Percentiles rank a stretch among this genome's conserved stretches.
Conservation (phyloP, 805 yeast species). For the Starmera dryadoides region DNA sequence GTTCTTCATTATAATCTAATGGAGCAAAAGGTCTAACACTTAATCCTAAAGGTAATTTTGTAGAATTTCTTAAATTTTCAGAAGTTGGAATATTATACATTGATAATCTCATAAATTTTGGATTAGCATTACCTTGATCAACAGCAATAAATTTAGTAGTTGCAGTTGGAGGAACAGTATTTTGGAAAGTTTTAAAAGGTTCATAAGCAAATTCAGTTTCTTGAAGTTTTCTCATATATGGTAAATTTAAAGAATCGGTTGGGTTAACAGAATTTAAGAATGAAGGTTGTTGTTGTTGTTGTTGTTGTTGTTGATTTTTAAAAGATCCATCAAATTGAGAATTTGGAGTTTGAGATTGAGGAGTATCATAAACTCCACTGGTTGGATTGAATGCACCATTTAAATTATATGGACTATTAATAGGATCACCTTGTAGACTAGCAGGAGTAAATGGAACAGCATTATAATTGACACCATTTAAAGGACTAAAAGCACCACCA, state of each 20-base stretch:
- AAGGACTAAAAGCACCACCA: neutral
- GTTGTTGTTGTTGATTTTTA: neutral
- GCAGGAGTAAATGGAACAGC: neutral
- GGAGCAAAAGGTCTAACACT: conserved; percentile 83
- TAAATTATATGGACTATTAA: neutral
- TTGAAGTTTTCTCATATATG: conserved; percentile 9
- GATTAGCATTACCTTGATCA: conserved; percentile 84
- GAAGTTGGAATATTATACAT: conserved; percentile 78
- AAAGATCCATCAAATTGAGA: neutral
- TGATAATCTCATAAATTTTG: conserved; percentile 69
- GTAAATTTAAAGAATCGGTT: conserved; percentile 11
- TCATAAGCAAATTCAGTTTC: conserved; percentile 17
- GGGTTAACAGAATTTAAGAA: neutral
- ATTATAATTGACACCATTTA: too few species aligned
- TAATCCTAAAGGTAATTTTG: conserved; percentile 78
- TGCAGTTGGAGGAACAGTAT: conserved; percentile 70
- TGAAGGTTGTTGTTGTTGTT: neutral
- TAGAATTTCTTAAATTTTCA: conserved; percentile 57
- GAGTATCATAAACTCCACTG: neutral
- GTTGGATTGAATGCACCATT: too few species aligned
- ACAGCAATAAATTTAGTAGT: conserved; percentile 62
- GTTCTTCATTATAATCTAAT: conserved; percentile 35
- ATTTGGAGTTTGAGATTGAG: conserved; percentile 1
- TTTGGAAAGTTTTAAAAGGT: conserved; percentile 63
- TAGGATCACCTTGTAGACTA: neutral